Percentiles rank a stretch among this genome's conserved stretches.
phyloP scores from a whole-genome alignment of 23 red algal species.

The Pyropia haitanensis region DNA sequence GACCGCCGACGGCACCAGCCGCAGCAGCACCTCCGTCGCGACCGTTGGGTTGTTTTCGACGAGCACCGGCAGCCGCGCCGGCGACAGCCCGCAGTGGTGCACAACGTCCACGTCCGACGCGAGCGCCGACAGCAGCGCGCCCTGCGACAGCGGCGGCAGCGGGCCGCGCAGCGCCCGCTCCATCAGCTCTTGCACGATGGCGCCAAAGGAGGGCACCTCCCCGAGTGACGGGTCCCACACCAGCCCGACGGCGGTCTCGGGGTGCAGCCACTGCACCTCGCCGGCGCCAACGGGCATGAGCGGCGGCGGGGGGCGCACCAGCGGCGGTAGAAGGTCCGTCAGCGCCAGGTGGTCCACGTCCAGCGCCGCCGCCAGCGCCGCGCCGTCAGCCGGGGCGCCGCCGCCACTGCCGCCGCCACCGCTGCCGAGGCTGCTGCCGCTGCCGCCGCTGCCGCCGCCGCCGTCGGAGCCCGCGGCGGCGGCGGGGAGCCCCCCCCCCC shows the following conservation, averaged over 20 bases:
- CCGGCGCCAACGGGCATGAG: conserved; percentile 51
- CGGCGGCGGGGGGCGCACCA: conserved; percentile 69
- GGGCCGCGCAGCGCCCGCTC: conserved; percentile 49
- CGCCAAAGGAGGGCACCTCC: conserved; percentile 35
- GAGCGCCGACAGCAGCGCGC: conserved; percentile 24
- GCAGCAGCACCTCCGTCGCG: conserved; percentile 64
- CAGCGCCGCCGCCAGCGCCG: not conserved
- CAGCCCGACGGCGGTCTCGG: conserved; percentile 61
- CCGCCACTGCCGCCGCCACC: too few relatives aligned
- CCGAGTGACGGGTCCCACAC: conserved; percentile 74
- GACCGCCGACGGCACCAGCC: conserved; percentile 38
- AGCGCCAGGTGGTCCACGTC: not conserved
- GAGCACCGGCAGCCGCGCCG: conserved; percentile 69
- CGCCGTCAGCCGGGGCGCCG: too few relatives aligned
- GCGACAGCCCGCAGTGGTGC: conserved; percentile 62
- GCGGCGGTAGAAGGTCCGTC: conserved; percentile 23
- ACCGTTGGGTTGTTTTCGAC: conserved; percentile 80
- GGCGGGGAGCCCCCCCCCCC: too few relatives aligned
- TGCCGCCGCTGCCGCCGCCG: too few relatives aligned
- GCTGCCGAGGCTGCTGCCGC: too few relatives aligned
- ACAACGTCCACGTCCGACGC: conserved; percentile 59
- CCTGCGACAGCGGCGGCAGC: conserved; percentile 35
- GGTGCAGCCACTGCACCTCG: conserved; percentile 75
- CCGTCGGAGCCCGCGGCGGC: too few relatives aligned
- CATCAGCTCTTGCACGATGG: conserved; percentile 61